A percentile compares a stretch with the other conserved stretches of the same genome.
Evolutionary conservation across 179 eudicot species (phyloP).

Genomic region (Silene coronaria): DNA sequence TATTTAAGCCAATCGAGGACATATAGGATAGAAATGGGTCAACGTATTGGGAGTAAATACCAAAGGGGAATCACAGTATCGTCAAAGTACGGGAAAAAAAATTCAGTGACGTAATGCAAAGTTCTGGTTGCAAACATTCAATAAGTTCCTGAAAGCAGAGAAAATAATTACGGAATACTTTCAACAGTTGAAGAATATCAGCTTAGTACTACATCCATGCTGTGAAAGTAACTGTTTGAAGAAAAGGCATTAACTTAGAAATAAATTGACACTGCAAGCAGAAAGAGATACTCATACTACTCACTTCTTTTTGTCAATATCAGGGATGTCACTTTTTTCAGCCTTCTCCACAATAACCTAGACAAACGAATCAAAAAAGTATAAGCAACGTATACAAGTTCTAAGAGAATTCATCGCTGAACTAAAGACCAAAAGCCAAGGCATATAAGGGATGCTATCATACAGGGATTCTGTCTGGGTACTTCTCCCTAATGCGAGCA

Average conservation of each 20-base stretch:
- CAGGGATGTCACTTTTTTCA: constrained; percentile 65
- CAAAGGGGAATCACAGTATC: not conserved
- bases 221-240: not conserved
- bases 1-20: not conserved
- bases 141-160: not conserved
- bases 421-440: no score
- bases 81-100: not conserved
- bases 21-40: not conserved
- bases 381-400: not conserved
- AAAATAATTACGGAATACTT: not conserved
- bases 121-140: not conserved
- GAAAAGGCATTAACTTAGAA: not conserved
- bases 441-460: constrained; percentile 1
- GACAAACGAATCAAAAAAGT: not conserved
- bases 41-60: not conserved
- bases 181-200: not conserved
- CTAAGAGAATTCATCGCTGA: not conserved
- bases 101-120: not conserved
- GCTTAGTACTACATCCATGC: not conserved
- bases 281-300: constrained; percentile 7
- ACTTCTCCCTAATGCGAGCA: constrained; percentile 37
- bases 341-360: constrained; percentile 73
- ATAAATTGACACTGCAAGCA: not conserved
- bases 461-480: constrained; percentile 41
- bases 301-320: constrained; percentile 66